Evolutionary conservation across 106 monocot genomes (phyloP).

Genomic region (Chionographis japonica): DNA sequence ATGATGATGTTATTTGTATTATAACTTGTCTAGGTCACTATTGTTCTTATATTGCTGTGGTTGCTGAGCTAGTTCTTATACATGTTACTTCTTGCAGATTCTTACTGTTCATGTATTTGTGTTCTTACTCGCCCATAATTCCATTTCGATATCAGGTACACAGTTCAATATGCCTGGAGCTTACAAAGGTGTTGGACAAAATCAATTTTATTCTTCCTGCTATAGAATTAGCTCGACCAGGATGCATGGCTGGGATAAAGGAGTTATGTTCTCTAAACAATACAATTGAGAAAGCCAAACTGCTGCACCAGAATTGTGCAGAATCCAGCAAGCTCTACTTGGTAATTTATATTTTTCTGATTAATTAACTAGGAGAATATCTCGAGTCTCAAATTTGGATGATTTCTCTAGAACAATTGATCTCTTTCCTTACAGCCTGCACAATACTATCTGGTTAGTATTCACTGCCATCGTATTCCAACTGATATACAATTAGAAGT

Average conservation of each 20-base stretch:
- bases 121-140: neutral
- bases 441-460: too few relatives aligned
- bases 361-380: neutral
- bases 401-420: neutral
- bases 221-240: conserved; percentile 84
- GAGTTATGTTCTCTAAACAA: conserved; percentile 66
- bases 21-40: neutral
- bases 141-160: conserved; percentile 38
- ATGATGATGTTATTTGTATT: conserved; percentile 2
- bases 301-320: conserved; percentile 58
- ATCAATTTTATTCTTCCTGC: conserved; percentile 54
- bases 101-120: neutral
- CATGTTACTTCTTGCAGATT: neutral
- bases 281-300: conserved; percentile 57
- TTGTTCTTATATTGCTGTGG: neutral
- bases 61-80: neutral
- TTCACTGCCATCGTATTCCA: too few relatives aligned
- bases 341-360: conserved; percentile 31
- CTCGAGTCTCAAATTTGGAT: neutral
- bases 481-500: too few relatives aligned
- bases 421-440: neutral
- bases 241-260: conserved; percentile 62
- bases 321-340: conserved; percentile 88
- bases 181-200: conserved; percentile 46
- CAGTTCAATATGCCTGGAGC: conserved; percentile 56